Evolutionary conservation across 768 basidiomycete species (phyloP).

Genomic region (Tylopilus rubrobrunneus): DNA sequence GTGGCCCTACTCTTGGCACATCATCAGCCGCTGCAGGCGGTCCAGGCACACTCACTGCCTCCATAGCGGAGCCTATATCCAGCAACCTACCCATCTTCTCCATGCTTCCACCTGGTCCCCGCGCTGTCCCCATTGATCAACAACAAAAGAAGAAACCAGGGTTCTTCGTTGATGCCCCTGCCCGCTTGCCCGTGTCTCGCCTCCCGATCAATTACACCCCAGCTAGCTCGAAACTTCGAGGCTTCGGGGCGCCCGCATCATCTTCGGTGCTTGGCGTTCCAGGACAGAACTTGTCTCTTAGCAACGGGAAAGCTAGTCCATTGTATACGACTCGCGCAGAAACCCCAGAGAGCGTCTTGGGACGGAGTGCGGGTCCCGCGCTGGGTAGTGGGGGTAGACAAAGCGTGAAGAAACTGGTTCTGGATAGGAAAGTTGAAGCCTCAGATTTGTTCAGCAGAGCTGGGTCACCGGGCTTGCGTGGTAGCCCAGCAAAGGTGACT

Average conservation of each 20-base stretch:
- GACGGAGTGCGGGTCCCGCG: constrained; percentile 53
- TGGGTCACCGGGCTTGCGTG: constrained; percentile 32
- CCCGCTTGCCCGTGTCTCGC: constrained; percentile 65
- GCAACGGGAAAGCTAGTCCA: constrained; percentile 51
- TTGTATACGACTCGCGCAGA: constrained; percentile 52
- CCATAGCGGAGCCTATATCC: constrained; percentile 82
- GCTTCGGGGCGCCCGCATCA: constrained; percentile 49
- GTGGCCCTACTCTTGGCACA: constrained; percentile 34
- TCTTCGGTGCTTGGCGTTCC: constrained; percentile 32
- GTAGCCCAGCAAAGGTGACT: constrained; percentile 45
- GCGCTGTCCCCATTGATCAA: constrained; percentile 55
- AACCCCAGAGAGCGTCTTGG: constrained; percentile 59
- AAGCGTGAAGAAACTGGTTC: constrained; percentile 89
- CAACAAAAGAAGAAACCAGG: constrained; percentile 71
- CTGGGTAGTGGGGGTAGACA: constrained; percentile 67
- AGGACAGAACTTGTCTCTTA: constrained; percentile 41
- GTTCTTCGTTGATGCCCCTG: constrained; percentile 74
- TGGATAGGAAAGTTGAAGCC: constrained; percentile 81
- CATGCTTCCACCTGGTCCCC: constrained; percentile 71
- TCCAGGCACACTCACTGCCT: constrained; percentile 70
- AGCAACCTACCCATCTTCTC: constrained; percentile 70
- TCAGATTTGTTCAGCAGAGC: constrained; percentile 61
- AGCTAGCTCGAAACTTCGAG: constrained; percentile 62
- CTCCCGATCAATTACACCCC: constrained; percentile 63
- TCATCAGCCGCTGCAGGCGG: constrained; percentile 42